A percentile compares a stretch with the other conserved stretches of the same genome.
Evolutionary conservation across 768 basidiomycete species (phyloP).

Genomic region (Heimioporus sp.): DNA sequence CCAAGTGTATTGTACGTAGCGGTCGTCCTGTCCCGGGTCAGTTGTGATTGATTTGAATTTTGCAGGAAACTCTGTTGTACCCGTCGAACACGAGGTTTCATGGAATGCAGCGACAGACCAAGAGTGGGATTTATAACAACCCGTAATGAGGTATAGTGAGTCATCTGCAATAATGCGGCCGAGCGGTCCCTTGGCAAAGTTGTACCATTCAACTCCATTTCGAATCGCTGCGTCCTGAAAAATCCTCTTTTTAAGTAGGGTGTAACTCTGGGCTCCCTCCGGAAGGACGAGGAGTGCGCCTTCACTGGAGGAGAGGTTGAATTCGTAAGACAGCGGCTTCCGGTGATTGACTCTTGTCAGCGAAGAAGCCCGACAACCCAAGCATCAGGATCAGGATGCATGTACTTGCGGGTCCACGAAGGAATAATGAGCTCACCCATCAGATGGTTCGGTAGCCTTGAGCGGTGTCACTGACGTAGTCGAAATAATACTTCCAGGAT

Average conservation of each 20-base stretch:
- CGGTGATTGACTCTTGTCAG: too few relatives aligned
- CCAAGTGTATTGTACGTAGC: slow-evolving; percentile 6
- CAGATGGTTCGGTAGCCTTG: too few relatives aligned
- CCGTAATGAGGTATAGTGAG: slow-evolving; percentile 29
- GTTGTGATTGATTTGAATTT: slow-evolving; percentile 6
- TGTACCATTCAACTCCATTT: slow-evolving; percentile 28
- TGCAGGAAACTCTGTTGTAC: not conserved
- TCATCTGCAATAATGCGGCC: slow-evolving; percentile 19
- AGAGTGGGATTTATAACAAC: slow-evolving; percentile 5
- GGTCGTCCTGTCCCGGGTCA: not conserved
- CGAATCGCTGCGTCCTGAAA: slow-evolving; percentile 11
- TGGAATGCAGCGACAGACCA: slow-evolving; percentile 29
- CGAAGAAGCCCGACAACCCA: too few relatives aligned
- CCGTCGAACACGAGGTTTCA: not conserved
- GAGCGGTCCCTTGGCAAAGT: slow-evolving; percentile 17
- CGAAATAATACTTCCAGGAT: too few relatives aligned
- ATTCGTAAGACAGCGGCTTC: too few relatives aligned
- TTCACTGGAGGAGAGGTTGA: slow-evolving; percentile 13
- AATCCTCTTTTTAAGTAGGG: slow-evolving; percentile 1
- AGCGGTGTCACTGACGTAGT: too few relatives aligned
- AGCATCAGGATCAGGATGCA: too few relatives aligned
- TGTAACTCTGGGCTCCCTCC: slow-evolving; percentile 22
- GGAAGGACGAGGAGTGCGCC: slow-evolving; percentile 33
- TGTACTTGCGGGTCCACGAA: too few relatives aligned
- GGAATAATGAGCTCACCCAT: too few relatives aligned